Conservation (phyloP, 345 rosid species). For the Syzygium grande region DNA sequence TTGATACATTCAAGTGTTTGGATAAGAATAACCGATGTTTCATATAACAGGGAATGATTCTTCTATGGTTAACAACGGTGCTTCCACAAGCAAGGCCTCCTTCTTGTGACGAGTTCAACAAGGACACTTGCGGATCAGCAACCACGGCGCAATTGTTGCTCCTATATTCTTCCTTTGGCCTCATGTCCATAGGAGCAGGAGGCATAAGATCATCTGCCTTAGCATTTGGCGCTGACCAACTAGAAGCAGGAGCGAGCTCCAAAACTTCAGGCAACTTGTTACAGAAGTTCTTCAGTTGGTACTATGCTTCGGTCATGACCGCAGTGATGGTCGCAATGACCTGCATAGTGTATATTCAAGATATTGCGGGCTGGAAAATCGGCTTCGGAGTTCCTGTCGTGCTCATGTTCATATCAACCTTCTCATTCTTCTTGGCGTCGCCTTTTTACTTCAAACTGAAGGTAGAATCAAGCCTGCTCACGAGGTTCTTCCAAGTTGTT, state of each 20-base stretch:
- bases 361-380: constrained; percentile 13
- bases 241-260: constrained; percentile 3
- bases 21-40: neutral
- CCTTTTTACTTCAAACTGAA: constrained; percentile 9
- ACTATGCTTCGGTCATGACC: constrained; percentile 4
- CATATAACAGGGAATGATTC: constrained; percentile 48
- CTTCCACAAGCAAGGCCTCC: constrained; percentile 50
- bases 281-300: constrained; percentile 19
- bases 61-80: constrained; percentile 69
- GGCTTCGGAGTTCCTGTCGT: constrained; percentile 22
- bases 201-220: constrained; percentile 19
- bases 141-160: constrained; percentile 31
- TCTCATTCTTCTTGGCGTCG: constrained; percentile 19
- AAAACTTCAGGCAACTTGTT: constrained; percentile 1
- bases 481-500: constrained; percentile 16
- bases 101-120: constrained; percentile 20
- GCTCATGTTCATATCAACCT: constrained; percentile 17
- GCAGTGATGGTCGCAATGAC: constrained; percentile 9
- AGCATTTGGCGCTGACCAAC: constrained; percentile 26
- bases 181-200: constrained; percentile 22
- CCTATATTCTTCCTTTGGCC: constrained; percentile 16
- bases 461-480: constrained; percentile 10
- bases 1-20: neutral
- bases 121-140: constrained; percentile 29
- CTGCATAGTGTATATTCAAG: constrained; percentile 19